Conservation (phyloP, 2,329 filamentous ascomycete genomes). For the Pseudogymnoascus sp. region DNA sequence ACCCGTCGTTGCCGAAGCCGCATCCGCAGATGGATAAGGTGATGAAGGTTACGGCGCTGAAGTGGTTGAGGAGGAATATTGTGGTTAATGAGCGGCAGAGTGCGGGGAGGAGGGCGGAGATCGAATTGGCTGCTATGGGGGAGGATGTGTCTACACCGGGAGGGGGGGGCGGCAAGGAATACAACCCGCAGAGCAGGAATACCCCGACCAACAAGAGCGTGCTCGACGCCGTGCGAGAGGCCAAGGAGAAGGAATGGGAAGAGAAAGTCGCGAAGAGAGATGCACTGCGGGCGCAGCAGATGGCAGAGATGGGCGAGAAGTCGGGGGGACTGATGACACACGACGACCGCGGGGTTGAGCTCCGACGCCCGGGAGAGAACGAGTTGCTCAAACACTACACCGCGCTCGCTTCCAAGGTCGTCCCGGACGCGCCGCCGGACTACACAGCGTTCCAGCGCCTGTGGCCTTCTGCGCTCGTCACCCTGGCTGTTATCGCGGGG, state of each 20-base stretch:
- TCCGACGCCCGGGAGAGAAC: slow-evolving; percentile 25
- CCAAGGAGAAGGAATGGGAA: slow-evolving; percentile 40
- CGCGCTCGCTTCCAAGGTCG: slow-evolving; percentile 41
- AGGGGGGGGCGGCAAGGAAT: slow-evolving; percentile 18
- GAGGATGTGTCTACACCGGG: slow-evolving; percentile 20
- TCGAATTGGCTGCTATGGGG: slow-evolving; percentile 45
- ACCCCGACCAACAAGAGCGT: slow-evolving; percentile 53
- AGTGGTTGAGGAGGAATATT: slow-evolving; percentile 49
- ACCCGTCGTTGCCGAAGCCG: slow-evolving; percentile 40
- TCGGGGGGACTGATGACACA: slow-evolving; percentile 22
- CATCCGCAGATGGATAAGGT: slow-evolving; percentile 17
- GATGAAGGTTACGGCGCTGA: slow-evolving; percentile 43
- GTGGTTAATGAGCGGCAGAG: slow-evolving; percentile 56
- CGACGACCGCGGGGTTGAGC: slow-evolving; percentile 21
- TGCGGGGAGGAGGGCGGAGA: slow-evolving; percentile 55
- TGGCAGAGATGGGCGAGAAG: slow-evolving; percentile 38
- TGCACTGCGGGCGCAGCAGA: slow-evolving; percentile 40
- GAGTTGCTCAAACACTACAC: slow-evolving; percentile 28
- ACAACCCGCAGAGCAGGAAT: slow-evolving; percentile 26
- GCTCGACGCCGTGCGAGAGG: slow-evolving; percentile 52
- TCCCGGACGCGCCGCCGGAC: slow-evolving; percentile 46
- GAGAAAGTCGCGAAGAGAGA: slow-evolving; percentile 40
- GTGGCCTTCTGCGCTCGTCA: slow-evolving; percentile 47
- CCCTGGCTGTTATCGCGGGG: slow-evolving; percentile 40
- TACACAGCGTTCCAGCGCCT: slow-evolving; percentile 49